phyloP scores from a whole-genome alignment of 306 rosid genomes.

The Quercus berberidifolia region DNA sequence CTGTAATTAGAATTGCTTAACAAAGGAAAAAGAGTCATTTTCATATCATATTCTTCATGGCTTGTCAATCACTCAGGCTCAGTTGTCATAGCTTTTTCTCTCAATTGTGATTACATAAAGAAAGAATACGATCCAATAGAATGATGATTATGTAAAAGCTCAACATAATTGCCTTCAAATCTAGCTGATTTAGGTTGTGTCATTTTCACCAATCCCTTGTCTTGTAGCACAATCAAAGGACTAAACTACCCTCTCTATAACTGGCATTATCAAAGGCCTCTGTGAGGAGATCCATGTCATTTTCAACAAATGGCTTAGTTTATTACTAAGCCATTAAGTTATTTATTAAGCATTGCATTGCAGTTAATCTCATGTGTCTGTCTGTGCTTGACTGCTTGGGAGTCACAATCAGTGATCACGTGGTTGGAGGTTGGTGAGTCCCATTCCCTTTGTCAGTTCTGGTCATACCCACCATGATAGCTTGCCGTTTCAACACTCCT shows the following conservation, averaged over 20 bases:
- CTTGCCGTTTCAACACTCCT: constrained; percentile 23
- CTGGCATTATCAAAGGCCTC: background rate
- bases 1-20: background rate
- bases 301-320: background rate
- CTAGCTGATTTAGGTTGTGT: background rate
- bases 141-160: background rate
- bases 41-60: background rate
- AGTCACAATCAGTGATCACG: constrained; percentile 34
- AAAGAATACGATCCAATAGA: background rate
- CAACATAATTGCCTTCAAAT: background rate
- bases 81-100: background rate
- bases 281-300: background rate
- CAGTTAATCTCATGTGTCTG: constrained; percentile 17
- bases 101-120: background rate
- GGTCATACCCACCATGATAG: constrained; percentile 26
- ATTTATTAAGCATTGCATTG: background rate
- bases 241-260: background rate
- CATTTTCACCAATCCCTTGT: background rate
- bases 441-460: background rate
- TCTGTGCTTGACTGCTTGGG: constrained; percentile 4
- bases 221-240: background rate
- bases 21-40: background rate
- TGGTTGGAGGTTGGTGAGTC: constrained; percentile 40
- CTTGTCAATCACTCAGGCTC: background rate
- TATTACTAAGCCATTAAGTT: background rate